Base-by-base conservation (phyloP, 1,139 yeast genomes). In the Scheffersomyces lignicola region DNA sequence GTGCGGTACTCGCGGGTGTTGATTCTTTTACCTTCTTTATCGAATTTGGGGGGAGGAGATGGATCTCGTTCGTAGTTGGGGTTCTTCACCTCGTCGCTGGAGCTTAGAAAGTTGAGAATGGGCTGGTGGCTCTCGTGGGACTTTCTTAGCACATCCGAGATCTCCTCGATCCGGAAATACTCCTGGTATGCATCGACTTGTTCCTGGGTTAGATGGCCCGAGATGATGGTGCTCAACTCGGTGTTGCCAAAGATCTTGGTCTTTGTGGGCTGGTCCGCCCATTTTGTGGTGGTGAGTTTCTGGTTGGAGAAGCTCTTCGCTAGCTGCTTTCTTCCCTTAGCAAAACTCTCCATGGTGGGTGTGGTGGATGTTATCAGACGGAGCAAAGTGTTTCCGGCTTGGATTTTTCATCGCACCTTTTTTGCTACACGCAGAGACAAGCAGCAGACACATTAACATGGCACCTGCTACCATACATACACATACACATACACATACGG, bases 21-120 rank as follows among this genome's bases (percentile, higher is more conserved):
- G 11, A 78, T 78, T 52, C 97, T 80, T 52, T 80, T 81, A 34
- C 99, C 99, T 18, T 68, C 62, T 25, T 70, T 60, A 60, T 94
- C 97, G 58, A 92, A 94, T 42, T 77, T 78, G 1, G 98, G 98
- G 5, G 97, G 92, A 0, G 98, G 97, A 4, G 96, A 86, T 0
- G 92, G 90, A 1, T 94, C 88, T 44, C 89, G 57, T 46, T 55
- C 45, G 40, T 60, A 60, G 27, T 56, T 52, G 4, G 71, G 60
- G 33, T 52, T 49, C 6, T 43, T 38, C 1, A 39, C 43, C 11
- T 45, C 40, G 25, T 56, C 48, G 4, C 65, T 62, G 5, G 73
- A 66, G 2, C 76, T 75, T 27, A 70, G 47, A 6, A 64, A 44
- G 12, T 55, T 52, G 14, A 65, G 60, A 17, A 65, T 52, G 30